A percentile compares a stretch with the other conserved stretches of the same genome.
These are phyloP conservation scores for Hymenoscyphus infarciens DNA, from an alignment of 2,329 filamentous ascomycete genomes.

Conservation along the genomic window DNA sequence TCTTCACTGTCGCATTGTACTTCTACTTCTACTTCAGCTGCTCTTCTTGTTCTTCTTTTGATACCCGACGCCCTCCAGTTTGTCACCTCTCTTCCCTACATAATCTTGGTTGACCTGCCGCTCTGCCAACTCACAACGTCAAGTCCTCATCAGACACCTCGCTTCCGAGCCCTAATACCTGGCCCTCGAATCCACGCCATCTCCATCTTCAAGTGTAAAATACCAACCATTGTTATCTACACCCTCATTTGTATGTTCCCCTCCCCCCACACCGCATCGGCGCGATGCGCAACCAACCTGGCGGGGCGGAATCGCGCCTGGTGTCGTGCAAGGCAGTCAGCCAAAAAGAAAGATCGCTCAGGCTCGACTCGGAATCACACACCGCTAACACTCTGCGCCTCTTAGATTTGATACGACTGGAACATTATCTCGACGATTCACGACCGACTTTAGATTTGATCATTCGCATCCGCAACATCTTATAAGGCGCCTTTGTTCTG, in stretches of 20 bases:
- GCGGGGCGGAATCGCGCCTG: slow-evolving; percentile 25
- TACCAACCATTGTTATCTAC: slow-evolving; percentile 20
- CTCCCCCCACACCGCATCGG: slow-evolving; percentile 14
- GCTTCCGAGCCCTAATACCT: slow-evolving; percentile 11
- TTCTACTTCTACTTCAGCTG: slow-evolving; percentile 19
- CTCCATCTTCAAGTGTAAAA: slow-evolving; percentile 21
- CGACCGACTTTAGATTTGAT: slow-evolving; percentile 24
- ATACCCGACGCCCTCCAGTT: slow-evolving; percentile 29
- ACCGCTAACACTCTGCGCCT: slow-evolving; percentile 18
- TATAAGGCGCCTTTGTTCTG: slow-evolving; percentile 20
- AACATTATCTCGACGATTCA: slow-evolving; percentile 26
- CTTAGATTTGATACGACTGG: slow-evolving; percentile 18
- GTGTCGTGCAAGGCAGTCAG: slow-evolving; percentile 20
- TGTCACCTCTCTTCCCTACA: slow-evolving; percentile 11
- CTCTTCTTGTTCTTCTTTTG: slow-evolving; percentile 31
- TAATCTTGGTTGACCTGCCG: slow-evolving; percentile 17
- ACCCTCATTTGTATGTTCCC: slow-evolving; percentile 20
- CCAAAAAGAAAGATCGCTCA: slow-evolving; percentile 11
- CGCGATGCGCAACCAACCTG: slow-evolving; percentile 15
- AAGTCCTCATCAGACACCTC: slow-evolving; percentile 18
- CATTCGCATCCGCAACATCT: slow-evolving; percentile 16
- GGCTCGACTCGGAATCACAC: slow-evolving; percentile 9
- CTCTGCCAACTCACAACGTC: slow-evolving; percentile 23
- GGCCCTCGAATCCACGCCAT: background rate
- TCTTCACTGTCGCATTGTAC: slow-evolving; percentile 18